A percentile compares a stretch with the other conserved stretches of the same genome.
These are phyloP conservation scores for Solanum chmielewskii DNA, from an alignment of 257 asterid species.

Conservation along the genomic window DNA sequence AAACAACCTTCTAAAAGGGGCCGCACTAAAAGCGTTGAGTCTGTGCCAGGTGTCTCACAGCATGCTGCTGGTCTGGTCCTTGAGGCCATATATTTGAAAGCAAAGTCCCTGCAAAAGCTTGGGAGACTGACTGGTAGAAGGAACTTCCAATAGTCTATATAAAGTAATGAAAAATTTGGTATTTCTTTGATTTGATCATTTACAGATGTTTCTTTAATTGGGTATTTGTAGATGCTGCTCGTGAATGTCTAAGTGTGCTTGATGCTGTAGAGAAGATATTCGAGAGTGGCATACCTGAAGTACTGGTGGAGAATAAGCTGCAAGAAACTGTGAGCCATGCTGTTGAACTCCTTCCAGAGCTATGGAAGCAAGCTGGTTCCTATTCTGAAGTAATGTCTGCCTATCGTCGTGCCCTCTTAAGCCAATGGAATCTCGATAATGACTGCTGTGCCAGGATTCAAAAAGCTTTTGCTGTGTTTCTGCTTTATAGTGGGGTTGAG, in stretches of 20 bases:
- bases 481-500: conserved; percentile 85
- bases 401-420: conserved; percentile 82
- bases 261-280: conserved; percentile 95
- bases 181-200: conserved; percentile 14
- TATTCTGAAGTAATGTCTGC: conserved; percentile 71
- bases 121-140: conserved; percentile 64
- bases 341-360: conserved; percentile 92
- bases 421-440: conserved; percentile 92
- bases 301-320: conserved; percentile 69
- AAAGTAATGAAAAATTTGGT: not conserved
- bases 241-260: conserved; percentile 84
- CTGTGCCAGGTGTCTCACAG: conserved; percentile 49
- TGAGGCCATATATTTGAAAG: conserved; percentile 93
- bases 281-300: conserved; percentile 69
- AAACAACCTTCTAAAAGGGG: conserved; percentile 63
- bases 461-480: conserved; percentile 79
- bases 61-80: conserved; percentile 86
- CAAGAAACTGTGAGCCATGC: conserved; percentile 91
- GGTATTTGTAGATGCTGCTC: conserved; percentile 75
- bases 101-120: conserved; percentile 93
- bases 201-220: conserved; percentile 18
- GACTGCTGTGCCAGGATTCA: conserved; percentile 94
- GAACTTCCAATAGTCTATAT: not conserved
- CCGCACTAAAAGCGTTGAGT: conserved; percentile 48
- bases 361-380: conserved; percentile 74